Evolutionary conservation across 2,329 filamentous ascomycete genomes (phyloP), one percentile per base, ranked within the genome.

Genomic region (Colletotrichum spaethianum): DNA sequence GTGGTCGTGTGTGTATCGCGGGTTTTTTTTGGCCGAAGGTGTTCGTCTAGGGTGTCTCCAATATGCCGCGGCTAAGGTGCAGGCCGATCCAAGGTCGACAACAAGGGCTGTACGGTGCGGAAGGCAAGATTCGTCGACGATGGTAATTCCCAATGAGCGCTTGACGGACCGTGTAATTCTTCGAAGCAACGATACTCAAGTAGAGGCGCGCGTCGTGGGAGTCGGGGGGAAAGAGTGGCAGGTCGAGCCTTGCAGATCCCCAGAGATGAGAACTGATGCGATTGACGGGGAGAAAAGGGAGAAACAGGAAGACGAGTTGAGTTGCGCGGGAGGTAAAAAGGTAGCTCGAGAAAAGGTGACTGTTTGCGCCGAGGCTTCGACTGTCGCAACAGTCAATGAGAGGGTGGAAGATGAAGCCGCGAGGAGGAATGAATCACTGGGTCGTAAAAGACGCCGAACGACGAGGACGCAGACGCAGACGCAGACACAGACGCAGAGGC

Each of bases 1-100:
- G 26, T 67, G 28, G 56, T 67, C 26, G 48, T 40, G 55, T 68
- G 57, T 44, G 52, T 72, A 72, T 72, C 65, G 70, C 65, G 65
- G 63, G 28, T 60, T 72, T 68, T 60, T 65, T 56, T 53, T 31
- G 28, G 57, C 44, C 28, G 23, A 33, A 67, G 56, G 57, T 59
- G 11, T 31, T 72, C 26, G 65, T 48, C 52, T 60, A 69, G 65
- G 50, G 36, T 63, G 59, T 53, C 23, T 72, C 53, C 31, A 53
- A 69, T 69, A n/a, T 63, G 40, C 65, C 70, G 70, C 70, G 52
- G 65, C 53, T 72, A 53, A 38, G 28, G 26, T 14, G 48, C 28
- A 36, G 52, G 59, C 23, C 8, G 38, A 46, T 42, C 28, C 38
- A 53, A 38, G 16, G 38, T 28, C 40, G 31, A 38, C 57, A 40